Base-by-base conservation (phyloP, 1,284 basidiomycete genomes). In the Megacollybia platyphylla region DNA sequence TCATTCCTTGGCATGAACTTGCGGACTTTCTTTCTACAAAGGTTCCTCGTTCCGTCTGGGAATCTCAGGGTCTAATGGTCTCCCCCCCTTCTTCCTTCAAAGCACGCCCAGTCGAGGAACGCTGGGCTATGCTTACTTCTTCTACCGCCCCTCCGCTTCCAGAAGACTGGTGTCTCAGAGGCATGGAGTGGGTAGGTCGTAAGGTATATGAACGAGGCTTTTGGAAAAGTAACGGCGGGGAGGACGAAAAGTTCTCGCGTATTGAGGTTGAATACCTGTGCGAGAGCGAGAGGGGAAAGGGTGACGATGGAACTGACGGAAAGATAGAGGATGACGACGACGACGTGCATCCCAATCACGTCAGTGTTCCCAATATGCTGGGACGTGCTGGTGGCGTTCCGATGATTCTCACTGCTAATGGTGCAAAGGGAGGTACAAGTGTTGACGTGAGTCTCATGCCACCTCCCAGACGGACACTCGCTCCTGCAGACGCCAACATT, bases 101-200 rank as follows among this genome's bases (percentile, higher is more conserved):
- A 26, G 11, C 15, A 27, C 11, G 9, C 10, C 43, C 40, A 9
- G 57, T 54, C 1, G 51, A 55, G 2, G 66, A 72, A 15, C 65
- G 68, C 9, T 78, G 76, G 68, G 53, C 63, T 7, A 73, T 84
- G 68, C 63, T 86, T 34, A 77, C 79, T 0, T 74, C 66, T 44
- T 70, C 73, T 6, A 79, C 72, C 43, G 65, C 73, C 9, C 86
- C 76, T 1, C 84, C 91, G 0, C 65, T 98, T 2, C 77, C 87
- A 0, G 96, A 98, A 59, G 96, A 98, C 58, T 97, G 92, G 90
- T 88, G 87, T 52, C 61, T 97, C 47, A 75, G 93, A 27, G 96
- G 96, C 3, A 87, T 93, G 78, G 87, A 90, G 49, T 98, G 94
- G 94, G 82, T 88, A 1, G 84, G 87, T 5, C 72, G 88, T 47